Percentiles rank a stretch among this genome's conserved stretches.
Evolutionary conservation across 805 yeast species (phyloP).

Genomic region (Ogataea pignaliae): DNA sequence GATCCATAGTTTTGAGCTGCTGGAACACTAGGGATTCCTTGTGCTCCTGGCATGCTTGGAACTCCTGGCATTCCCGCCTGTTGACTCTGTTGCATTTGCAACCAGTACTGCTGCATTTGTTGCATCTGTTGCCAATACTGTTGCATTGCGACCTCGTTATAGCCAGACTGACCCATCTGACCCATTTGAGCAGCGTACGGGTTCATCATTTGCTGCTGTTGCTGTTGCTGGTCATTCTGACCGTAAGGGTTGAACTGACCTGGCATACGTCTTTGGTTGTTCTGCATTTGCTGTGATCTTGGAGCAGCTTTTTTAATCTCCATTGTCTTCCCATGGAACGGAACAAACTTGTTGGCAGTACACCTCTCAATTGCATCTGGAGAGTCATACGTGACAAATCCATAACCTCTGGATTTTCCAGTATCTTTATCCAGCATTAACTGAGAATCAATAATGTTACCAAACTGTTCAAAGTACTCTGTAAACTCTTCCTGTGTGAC

Average conservation of each 20-base stretch:
- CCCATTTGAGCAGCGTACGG: constrained; percentile 30
- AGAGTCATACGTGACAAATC: constrained; percentile 92
- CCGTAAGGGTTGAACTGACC: background rate
- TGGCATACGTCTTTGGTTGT: constrained; percentile 24
- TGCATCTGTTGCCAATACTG: constrained; percentile 62
- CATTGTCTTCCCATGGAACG: constrained; percentile 80
- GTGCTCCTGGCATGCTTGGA: constrained; percentile 3
- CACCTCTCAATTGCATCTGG: constrained; percentile 92
- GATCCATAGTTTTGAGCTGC: constrained; percentile 10
- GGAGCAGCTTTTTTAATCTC: constrained; percentile 85
- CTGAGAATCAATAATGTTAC: constrained; percentile 91
- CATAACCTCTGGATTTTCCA: constrained; percentile 95
- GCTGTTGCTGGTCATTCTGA: constrained; percentile 23
- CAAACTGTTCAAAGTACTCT: constrained; percentile 80
- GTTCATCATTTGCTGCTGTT: constrained; percentile 27
- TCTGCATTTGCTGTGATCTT: constrained; percentile 55
- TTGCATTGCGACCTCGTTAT: constrained; percentile 29
- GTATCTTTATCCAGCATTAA: constrained; percentile 96
- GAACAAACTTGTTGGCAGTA: constrained; percentile 73
- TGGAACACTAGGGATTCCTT: background rate
- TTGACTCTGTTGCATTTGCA: constrained; percentile 32
- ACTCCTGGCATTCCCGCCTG: constrained; percentile 12
- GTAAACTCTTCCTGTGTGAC: constrained; percentile 89
- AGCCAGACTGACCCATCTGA: constrained; percentile 15
- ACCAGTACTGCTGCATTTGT: constrained; percentile 41